phyloP scores from a whole-genome alignment of 495 filamentous ascomycete species.

The Pyrenula aspistea region DNA sequence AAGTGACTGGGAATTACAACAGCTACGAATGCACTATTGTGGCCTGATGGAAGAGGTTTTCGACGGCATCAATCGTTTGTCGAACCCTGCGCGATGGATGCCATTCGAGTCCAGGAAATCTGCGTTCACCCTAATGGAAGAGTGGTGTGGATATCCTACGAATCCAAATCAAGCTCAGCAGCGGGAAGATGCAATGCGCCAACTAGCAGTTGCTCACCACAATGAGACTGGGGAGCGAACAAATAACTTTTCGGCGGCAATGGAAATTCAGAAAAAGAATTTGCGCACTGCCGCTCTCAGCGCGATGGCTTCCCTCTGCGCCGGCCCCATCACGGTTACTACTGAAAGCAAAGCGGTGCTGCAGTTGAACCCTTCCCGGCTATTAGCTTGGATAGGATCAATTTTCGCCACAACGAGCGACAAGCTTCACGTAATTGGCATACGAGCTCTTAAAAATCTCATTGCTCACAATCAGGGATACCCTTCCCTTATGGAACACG shows the following conservation, averaged over 20 bases:
- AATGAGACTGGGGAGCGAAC: conserved; percentile 57
- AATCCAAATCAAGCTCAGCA: conserved; percentile 74
- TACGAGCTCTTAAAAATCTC: conserved; percentile 79
- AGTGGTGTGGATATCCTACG: conserved; percentile 96
- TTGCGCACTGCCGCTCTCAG: conserved; percentile 81
- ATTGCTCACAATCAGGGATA: conserved; percentile 83
- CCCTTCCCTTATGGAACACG: conserved; percentile 70
- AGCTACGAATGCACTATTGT: conserved; percentile 83
- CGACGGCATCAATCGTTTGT: conserved; percentile 78
- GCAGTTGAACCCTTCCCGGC: conserved; percentile 81
- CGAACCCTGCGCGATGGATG: conserved; percentile 82
- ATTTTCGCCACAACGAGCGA: conserved; percentile 88
- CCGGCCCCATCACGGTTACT: conserved; percentile 77
- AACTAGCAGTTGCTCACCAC: conserved; percentile 58
- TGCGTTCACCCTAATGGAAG: conserved; percentile 91
- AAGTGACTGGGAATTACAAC: conserved; percentile 93
- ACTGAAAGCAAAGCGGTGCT: conserved; percentile 73
- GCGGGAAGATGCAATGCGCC: conserved; percentile 78
- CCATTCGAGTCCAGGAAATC: conserved; percentile 91
- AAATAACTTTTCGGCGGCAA: conserved; percentile 60
- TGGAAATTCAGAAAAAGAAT: conserved; percentile 93
- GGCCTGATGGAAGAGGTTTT: conserved; percentile 87
- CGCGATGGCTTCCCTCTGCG: conserved; percentile 89
- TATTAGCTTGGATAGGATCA: conserved; percentile 87
- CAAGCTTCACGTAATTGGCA: conserved; percentile 82